Conservation (phyloP, 805 yeast genomes). For the Metschnikowia bowlesiae region DNA sequence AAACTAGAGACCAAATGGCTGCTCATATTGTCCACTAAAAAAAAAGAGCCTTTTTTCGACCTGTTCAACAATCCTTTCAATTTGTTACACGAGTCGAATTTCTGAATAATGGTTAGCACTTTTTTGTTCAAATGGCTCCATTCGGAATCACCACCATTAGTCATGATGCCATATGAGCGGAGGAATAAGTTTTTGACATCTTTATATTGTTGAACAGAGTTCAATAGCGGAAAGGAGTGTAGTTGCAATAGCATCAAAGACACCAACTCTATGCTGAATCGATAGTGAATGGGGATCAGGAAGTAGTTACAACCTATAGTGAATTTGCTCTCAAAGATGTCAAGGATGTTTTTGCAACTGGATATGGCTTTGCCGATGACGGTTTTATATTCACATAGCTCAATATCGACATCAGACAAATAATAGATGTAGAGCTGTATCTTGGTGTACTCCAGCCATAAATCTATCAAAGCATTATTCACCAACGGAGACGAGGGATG, state of each 20-base stretch:
- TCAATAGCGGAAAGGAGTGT: slow-evolving; percentile 13
- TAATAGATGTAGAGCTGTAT: slow-evolving; percentile 36
- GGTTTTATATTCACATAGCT: slow-evolving; percentile 25
- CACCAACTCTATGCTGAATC: slow-evolving; percentile 34
- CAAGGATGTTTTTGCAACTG: slow-evolving; percentile 27
- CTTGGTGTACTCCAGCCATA: slow-evolving; percentile 34
- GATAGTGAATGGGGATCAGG: slow-evolving; percentile 39
- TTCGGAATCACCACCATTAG: slow-evolving; percentile 5
- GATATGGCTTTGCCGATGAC: slow-evolving; percentile 25
- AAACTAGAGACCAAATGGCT: slow-evolving; percentile 33
- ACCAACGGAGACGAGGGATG: slow-evolving; percentile 17
- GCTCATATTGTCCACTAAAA: slow-evolving; percentile 31
- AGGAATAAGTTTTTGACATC: slow-evolving; percentile 11
- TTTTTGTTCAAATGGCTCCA: slow-evolving; percentile 9
- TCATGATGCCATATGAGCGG: slow-evolving; percentile 10
- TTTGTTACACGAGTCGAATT: slow-evolving; percentile 11
- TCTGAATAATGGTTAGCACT: slow-evolving; percentile 13
- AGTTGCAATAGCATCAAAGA: slow-evolving; percentile 29
- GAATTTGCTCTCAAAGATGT: slow-evolving; percentile 22
- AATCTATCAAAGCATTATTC: slow-evolving; percentile 21
- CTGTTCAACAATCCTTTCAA: slow-evolving; percentile 6
- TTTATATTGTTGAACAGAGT: slow-evolving; percentile 8
- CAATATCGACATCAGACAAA: slow-evolving; percentile 23
- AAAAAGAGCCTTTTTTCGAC: slow-evolving; percentile 17
- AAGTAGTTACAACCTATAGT: slow-evolving; percentile 18